A percentile compares a stretch with the other conserved stretches of the same genome.
Evolutionary conservation across 441 rosid genomes (phyloP).

Genomic region (Theobroma grandiflorum): DNA sequence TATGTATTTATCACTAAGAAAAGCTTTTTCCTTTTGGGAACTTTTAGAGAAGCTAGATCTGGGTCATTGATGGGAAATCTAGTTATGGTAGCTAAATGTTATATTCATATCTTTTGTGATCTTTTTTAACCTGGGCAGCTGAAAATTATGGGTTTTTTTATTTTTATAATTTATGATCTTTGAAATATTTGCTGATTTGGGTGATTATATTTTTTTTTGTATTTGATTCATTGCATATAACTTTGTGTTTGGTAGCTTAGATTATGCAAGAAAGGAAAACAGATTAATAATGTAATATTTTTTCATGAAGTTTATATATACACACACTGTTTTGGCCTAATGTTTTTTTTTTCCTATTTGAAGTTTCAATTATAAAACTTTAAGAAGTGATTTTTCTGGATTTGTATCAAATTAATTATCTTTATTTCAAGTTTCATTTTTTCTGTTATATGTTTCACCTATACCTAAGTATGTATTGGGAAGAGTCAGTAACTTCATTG

Average conservation of each 20-base stretch:
- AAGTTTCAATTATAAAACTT: constrained; percentile 8
- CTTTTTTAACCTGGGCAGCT: background rate
- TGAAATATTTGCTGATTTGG: constrained; percentile 11
- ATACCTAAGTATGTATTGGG: background rate
- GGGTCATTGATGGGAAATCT: background rate
- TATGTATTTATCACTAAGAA: background rate
- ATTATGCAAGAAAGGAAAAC: background rate
- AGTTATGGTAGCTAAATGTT: background rate
- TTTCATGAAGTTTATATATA: background rate
- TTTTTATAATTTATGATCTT: background rate
- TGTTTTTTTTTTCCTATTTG: background rate
- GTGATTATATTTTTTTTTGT: background rate
- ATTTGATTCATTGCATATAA: background rate
- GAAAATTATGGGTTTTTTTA: background rate
- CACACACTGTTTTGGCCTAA: background rate
- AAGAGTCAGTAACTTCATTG: background rate
- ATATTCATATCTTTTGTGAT: background rate
- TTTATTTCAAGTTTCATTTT: background rate
- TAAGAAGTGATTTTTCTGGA: background rate
- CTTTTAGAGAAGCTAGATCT: background rate
- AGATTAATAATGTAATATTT: background rate
- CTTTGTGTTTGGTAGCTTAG: background rate
- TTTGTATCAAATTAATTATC: background rate
- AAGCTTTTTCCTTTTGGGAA: no score
- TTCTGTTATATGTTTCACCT: background rate